Base-by-base conservation (phyloP, 768 basidiomycete genomes). In the Mycena rosella region DNA sequence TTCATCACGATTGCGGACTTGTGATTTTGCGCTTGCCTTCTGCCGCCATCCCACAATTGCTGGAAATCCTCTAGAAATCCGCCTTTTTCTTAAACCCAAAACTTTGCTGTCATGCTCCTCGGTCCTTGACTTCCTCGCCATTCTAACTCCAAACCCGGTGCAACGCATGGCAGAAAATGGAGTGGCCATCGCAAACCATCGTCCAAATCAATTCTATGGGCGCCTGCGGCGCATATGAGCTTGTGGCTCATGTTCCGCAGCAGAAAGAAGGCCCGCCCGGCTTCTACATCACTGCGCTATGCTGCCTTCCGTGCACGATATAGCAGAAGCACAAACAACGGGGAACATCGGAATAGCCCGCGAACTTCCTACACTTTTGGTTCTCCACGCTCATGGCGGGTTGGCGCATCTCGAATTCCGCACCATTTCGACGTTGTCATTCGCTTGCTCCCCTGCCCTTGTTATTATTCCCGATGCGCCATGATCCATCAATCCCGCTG, bases 211-310 rank as follows among this genome's bases (percentile, higher is more conserved):
- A 60, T 5, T 51, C 56, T 14, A 32, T 69, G 34, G 1, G 5
- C 1, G n/a, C 15, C n/a, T 65, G 58, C 38, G 44, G 51, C 29
- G 63, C 63, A 11, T 65, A 60, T 40, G 62, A 60, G 18, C 58
- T 69, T 26, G 59, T 3, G 63, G 68, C 2, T 2, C 65, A 2
- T 61, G 65, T n/a, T 20, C 45, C 47, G 0, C 63, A 60, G n/a
- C 63, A 54, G 22, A n/a, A n/a, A n/a, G n/a, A 15, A 32, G 42
- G 10, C 13, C 14, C 42, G 49, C 5, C 44, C 57, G 24, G 20
- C 47, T 13, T 59, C 34, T 15, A 17, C 10, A 15, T 38, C 14
- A 24, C 64, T 7, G 57, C 62, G 7, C 20, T 63, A 11, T 34
- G 32, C 32, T 34, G 32, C 32, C 32, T 34, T 34, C 8, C 48